These are phyloP conservation scores for Cutaneotrichosporon mucoides DNA, from an alignment of 1,284 basidiomycete species.

Conservation along the genomic window DNA sequence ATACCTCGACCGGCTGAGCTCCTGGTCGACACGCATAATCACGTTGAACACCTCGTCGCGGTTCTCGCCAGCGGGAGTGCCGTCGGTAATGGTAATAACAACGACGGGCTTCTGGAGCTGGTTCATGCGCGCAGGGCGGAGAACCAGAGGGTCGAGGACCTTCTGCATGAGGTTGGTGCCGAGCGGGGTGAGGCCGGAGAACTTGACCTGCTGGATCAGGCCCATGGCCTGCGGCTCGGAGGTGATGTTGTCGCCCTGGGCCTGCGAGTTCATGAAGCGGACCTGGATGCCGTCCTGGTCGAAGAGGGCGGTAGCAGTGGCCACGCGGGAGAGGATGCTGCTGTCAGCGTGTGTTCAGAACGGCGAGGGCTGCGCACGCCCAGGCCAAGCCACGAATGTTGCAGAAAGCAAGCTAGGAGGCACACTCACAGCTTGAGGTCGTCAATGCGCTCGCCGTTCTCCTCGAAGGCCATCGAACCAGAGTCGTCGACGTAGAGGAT, in stretches of 20 bases:
- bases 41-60: slow-evolving; percentile 47
- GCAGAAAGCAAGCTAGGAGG: neutral
- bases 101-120: slow-evolving; percentile 51
- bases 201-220: slow-evolving; percentile 50
- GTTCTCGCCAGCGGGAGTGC: slow-evolving; percentile 49
- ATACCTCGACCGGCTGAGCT: slow-evolving; percentile 46
- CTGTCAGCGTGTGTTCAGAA: neutral
- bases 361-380: too few species aligned
- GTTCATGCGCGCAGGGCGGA: slow-evolving; percentile 46
- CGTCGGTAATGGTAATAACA: slow-evolving; percentile 50
- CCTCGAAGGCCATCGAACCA: slow-evolving; percentile 50
- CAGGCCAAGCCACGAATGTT: too few species aligned
- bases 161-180: slow-evolving; percentile 50
- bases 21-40: slow-evolving; percentile 44
- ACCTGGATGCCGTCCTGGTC: slow-evolving; percentile 52
- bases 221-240: slow-evolving; percentile 46
- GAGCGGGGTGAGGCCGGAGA: slow-evolving; percentile 51
- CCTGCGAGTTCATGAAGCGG: slow-evolving; percentile 51
- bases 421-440: slow-evolving; percentile 47
- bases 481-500: slow-evolving; percentile 50
- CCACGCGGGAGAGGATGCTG: slow-evolving; percentile 48
- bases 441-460: slow-evolving; percentile 48
- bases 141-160: slow-evolving; percentile 51
- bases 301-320: slow-evolving; percentile 51
- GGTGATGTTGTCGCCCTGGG: slow-evolving; percentile 51